Evolutionary conservation across 108 stramenopile species (phyloP).

Genomic region (Cyclotella cryptica): DNA sequence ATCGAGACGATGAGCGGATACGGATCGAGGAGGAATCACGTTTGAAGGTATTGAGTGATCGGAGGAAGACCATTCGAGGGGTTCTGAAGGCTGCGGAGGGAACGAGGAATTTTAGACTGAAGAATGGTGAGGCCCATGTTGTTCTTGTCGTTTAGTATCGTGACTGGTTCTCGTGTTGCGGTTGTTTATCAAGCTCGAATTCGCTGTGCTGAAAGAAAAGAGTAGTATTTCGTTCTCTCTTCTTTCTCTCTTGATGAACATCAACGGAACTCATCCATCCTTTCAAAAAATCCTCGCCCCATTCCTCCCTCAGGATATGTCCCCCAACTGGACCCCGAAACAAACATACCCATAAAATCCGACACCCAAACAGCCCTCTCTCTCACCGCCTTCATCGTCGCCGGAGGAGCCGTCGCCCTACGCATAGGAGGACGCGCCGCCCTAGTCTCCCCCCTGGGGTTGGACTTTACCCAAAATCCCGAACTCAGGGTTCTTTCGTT

Average conservation of each 20-base stretch:
- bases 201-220: too few species aligned
- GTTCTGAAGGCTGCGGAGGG: conserved; percentile 67
- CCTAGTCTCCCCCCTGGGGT: conserved; percentile 74
- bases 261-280: too few species aligned
- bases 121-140: conserved; percentile 31
- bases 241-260: too few species aligned
- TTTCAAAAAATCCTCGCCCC: too few species aligned
- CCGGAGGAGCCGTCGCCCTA: conserved; percentile 84
- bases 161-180: background rate
- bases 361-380: conserved; percentile 78
- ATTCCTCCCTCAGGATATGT: conserved; percentile 33
- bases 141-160: background rate
- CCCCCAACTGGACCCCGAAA: conserved; percentile 66
- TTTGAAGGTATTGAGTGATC: conserved; percentile 55
- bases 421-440: conserved; percentile 91
- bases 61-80: conserved; percentile 70
- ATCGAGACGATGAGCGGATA: conserved; percentile 32
- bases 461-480: conserved; percentile 89
- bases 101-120: conserved; percentile 58
- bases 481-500: conserved; percentile 60
- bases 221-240: too few species aligned
- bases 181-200: too few species aligned
- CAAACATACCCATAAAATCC: conserved; percentile 61
- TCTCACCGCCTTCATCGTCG: conserved; percentile 85
- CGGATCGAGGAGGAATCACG: conserved; percentile 66